These are phyloP conservation scores for Hanseniaspora occidentalis DNA, from an alignment of 805 yeast species.

Conservation along the genomic window DNA sequence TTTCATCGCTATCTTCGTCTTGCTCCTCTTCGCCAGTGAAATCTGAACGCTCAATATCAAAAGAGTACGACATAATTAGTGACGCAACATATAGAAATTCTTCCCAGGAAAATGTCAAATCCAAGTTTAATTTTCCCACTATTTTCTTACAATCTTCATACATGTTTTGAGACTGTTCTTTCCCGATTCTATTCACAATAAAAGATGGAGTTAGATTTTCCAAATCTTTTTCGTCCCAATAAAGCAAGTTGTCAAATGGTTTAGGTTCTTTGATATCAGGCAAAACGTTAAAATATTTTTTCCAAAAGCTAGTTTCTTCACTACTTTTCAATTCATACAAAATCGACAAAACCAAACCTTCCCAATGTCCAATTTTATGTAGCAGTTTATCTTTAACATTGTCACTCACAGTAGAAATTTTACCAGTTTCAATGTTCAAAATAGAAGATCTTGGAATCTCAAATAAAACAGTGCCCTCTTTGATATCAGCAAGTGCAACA, in stretches of 20 bases:
- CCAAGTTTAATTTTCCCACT: conserved; percentile 20
- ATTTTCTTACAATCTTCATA: conserved; percentile 26
- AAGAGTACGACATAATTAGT: conserved; percentile 77
- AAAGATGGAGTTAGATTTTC: conserved; percentile 52
- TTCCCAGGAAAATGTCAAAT: conserved; percentile 32
- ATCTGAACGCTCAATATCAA: conserved; percentile 52
- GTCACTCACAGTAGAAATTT: not conserved
- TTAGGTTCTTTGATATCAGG: conserved; percentile 29
- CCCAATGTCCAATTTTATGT: conserved; percentile 51
- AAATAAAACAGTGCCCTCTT: conserved; percentile 52
- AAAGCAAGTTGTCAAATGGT: conserved; percentile 56
- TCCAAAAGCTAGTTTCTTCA: conserved; percentile 46
- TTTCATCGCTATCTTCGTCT: conserved; percentile 14
- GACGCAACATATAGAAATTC: conserved; percentile 66
- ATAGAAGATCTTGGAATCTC: conserved; percentile 49
- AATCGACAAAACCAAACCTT: conserved; percentile 55
- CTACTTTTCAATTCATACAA: conserved; percentile 43
- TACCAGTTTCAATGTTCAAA: conserved; percentile 27
- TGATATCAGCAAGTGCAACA: conserved; percentile 49
- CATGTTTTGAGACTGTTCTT: conserved; percentile 48
- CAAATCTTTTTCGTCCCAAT: conserved; percentile 61
- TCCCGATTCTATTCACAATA: conserved; percentile 60
- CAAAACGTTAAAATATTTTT: conserved; percentile 54
- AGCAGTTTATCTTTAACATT: conserved; percentile 23
- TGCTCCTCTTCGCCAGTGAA: conserved; percentile 23